These are phyloP conservation scores for Lumnitzera racemosa DNA, from an alignment of 345 rosid genomes.

Conservation along the genomic window DNA sequence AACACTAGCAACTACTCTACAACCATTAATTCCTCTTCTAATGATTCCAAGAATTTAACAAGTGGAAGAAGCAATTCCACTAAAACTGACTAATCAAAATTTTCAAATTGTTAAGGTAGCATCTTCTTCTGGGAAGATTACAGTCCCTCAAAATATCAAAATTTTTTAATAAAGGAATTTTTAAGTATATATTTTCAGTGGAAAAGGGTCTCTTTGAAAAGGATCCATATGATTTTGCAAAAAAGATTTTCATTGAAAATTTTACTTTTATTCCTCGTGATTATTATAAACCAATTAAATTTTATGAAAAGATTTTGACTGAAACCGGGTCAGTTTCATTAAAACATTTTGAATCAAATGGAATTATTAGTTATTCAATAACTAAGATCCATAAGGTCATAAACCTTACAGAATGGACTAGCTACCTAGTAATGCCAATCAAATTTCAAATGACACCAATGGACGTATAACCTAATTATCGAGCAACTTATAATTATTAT, in stretches of 20 bases:
- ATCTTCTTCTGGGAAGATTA: not conserved
- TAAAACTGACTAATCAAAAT: too few species aligned
- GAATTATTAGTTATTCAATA: not conserved
- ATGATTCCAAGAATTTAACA: too few species aligned
- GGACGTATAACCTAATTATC: too few species aligned
- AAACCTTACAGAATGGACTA: too few species aligned
- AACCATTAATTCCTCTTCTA: too few species aligned
- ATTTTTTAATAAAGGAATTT: not conserved
- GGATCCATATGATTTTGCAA: not conserved
- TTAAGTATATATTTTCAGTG: not conserved
- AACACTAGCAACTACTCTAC: too few species aligned
- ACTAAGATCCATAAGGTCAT: not conserved
- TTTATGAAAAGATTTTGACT: not conserved
- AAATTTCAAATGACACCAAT: too few species aligned
- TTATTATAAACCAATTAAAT: not conserved
- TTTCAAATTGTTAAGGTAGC: not conserved
- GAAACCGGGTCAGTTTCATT: not conserved
- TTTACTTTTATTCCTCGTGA: too few species aligned
- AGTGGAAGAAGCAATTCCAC: too few species aligned
- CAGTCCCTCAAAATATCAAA: not conserved
- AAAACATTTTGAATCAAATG: not conserved
- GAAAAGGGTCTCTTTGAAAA: not conserved
- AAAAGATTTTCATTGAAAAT: not conserved
- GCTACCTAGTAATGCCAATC: not conserved
- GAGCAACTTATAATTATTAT: too few species aligned